A percentile compares a stretch with the other conserved stretches of the same genome.
These are phyloP conservation scores for Eucommia ulmoides DNA, from an alignment of 257 asterid genomes.

Conservation along the genomic window DNA sequence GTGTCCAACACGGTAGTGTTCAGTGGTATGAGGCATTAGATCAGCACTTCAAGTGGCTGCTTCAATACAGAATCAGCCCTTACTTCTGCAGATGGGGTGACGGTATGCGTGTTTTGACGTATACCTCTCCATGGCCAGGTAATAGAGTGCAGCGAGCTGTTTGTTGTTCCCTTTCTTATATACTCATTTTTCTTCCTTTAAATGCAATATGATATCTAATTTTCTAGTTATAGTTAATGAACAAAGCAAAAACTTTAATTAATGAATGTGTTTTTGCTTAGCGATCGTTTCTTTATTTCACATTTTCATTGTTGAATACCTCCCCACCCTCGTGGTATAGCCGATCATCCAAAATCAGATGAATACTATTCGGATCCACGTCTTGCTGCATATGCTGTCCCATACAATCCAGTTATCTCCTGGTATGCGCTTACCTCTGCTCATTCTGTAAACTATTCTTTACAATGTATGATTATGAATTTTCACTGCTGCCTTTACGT, in stretches of 20 bases:
- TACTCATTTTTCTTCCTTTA: no score
- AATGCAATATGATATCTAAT: no score
- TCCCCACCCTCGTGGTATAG: constrained; percentile 35
- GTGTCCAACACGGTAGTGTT: constrained; percentile 88
- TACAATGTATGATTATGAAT: constrained; percentile 18
- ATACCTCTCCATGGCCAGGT: constrained; percentile 99
- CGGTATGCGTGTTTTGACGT: constrained; percentile 86
- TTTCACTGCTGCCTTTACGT: constrained; percentile 33
- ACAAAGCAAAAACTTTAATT: no score
- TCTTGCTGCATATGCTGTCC: constrained; percentile 98
- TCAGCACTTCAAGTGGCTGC: constrained; percentile 90
- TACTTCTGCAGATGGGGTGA: constrained; percentile 99
- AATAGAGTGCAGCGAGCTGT: constrained; percentile 16
- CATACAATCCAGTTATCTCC: constrained; percentile 61
- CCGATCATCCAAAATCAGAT: constrained; percentile 96
- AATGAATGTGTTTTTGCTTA: no score
- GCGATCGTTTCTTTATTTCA: no score
- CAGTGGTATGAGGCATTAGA: constrained; percentile 88
- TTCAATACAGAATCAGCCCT: constrained; percentile 89
- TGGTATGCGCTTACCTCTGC: constrained; percentile 31
- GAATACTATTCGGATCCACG: constrained; percentile 91
- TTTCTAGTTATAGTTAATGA: no score
- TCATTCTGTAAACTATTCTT: constrained; percentile 9
- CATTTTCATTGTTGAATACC: no score
- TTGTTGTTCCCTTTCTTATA: no score